Evolutionary conservation across 176 grass and related monocot species (phyloP), one percentile per base, ranked within the genome.

Genomic region (Otatea glauca): DNA sequence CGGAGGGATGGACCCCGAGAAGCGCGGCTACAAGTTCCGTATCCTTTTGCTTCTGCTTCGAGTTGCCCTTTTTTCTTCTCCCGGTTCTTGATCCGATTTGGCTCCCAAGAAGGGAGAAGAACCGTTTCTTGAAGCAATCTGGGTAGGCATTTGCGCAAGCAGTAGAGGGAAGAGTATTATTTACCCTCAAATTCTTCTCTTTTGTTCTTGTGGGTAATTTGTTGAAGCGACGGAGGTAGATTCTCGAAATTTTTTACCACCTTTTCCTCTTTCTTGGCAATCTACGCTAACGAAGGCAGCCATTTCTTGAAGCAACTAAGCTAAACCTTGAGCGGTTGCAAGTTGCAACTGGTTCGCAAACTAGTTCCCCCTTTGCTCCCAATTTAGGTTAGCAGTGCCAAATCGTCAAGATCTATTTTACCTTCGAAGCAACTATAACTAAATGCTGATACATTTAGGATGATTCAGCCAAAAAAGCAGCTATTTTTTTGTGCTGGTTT

Each of bases 1-100:
- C 25, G 64, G 50, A 10, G 47, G 78, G 85, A 91, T 91, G 89
- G 85, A 91, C 84, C 75, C 80, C 14, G 89, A 87, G 81, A 96
- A 92, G 88, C 96, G 96, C 77, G 91, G 91, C 67, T 94, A 92
- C 90, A 92, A 90, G 86, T 84, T 99, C 81, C 96, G 96, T 99
- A 99, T 99, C 96, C 96, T 93, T 90, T 84, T 37, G 5, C 65
- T 83, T 73, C 68, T 32, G 21, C 14, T 60, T 61, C 11, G 47
- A 75, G 43, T 72, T 20, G 15, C 23, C 48, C 42, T 44, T 63
- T 59, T 68, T 59, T 15, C 5, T 87, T 34, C 48, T 13, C 9
- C 20, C 25, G 54, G 23, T 73, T 89, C 44, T 68, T 64, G 77
- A 85, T 90, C 54, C 78, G 75, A 77, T 70, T 88, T 84, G 48